These are phyloP conservation scores for Erysimum cheiri DNA, from an alignment of 441 rosid genomes.

Conservation along the genomic window DNA sequence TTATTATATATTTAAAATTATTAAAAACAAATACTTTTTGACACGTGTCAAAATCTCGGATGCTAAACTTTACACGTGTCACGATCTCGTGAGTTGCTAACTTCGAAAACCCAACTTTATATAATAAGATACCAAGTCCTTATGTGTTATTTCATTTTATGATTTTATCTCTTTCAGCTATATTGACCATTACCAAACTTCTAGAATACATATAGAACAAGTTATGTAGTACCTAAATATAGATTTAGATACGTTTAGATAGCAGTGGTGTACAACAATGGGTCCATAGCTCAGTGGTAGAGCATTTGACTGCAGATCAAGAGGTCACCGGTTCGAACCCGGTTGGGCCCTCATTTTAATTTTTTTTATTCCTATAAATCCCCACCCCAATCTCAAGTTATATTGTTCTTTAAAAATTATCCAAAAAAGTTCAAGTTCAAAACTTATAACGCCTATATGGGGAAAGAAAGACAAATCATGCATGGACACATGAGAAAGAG, in stretches of 20 bases:
- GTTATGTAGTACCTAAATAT: background rate
- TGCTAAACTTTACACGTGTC: too few species aligned
- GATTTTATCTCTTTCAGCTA: too few species aligned
- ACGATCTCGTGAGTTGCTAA: too few species aligned
- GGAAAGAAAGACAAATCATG: background rate
- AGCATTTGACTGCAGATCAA: constrained; percentile 98
- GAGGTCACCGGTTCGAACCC: constrained; percentile 91
- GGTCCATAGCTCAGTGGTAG: constrained; percentile 95
- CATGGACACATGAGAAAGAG: background rate
- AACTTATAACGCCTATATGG: constrained; percentile 28
- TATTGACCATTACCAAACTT: background rate
- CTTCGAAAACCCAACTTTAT: too few species aligned
- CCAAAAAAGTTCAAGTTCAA: constrained; percentile 9
- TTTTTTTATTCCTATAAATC: background rate
- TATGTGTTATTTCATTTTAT: too few species aligned
- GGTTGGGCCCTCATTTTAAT: constrained; percentile 62
- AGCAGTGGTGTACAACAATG: background rate
- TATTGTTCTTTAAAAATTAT: background rate
- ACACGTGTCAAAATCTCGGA: too few species aligned
- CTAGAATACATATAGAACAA: background rate
- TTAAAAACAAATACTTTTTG: too few species aligned
- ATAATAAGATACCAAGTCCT: too few species aligned
- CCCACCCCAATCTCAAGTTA: background rate
- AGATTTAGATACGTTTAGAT: accelerated
- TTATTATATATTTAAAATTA: too few species aligned